A percentile compares a stretch with the other conserved stretches of the same genome.
These are phyloP conservation scores for Neospermospora avenae DNA, from an alignment of 2,329 filamentous ascomycete genomes.

Conservation along the genomic window DNA sequence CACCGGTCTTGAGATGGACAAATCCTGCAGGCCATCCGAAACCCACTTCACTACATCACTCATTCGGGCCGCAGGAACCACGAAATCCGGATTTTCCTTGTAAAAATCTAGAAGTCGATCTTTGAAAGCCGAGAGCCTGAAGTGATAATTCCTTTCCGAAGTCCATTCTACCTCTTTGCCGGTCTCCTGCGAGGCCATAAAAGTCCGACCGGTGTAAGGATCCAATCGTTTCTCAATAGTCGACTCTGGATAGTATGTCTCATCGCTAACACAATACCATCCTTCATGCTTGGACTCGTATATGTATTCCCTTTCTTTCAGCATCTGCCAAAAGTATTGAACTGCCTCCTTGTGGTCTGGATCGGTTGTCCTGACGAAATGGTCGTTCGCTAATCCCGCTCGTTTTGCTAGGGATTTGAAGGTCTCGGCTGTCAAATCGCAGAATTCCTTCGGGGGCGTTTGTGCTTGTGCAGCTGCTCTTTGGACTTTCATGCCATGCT, in stretches of 20 bases:
- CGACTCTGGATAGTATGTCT: constrained; percentile 86
- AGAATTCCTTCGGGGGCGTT: constrained; percentile 77
- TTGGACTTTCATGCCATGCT: constrained; percentile 97
- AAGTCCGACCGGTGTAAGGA: constrained; percentile 76
- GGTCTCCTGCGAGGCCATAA: constrained; percentile 81
- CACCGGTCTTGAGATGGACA: constrained; percentile 82
- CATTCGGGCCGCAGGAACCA: constrained; percentile 71
- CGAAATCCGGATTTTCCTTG: constrained; percentile 69
- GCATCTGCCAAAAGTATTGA: constrained; percentile 80
- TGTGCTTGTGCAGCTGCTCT: constrained; percentile 72
- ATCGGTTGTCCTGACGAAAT: constrained; percentile 93
- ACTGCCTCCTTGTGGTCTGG: constrained; percentile 78
- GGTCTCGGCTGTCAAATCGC: constrained; percentile 75
- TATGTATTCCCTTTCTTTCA: constrained; percentile 72
- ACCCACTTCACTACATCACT: constrained; percentile 78
- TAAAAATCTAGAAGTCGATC: constrained; percentile 81
- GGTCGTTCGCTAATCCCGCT: constrained; percentile 70
- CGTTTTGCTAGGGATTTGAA: constrained; percentile 72
- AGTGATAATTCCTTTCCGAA: constrained; percentile 92
- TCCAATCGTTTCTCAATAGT: constrained; percentile 72
- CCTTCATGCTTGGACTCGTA: constrained; percentile 86
- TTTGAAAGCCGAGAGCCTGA: constrained; percentile 78
- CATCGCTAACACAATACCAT: constrained; percentile 96
- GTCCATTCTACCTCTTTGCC: constrained; percentile 94
- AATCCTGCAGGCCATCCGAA: constrained; percentile 71